Percentiles rank a stretch among this genome's conserved stretches.
Evolutionary conservation across 495 filamentous ascomycete genomes (phyloP).

Genomic region (Penicillium desertorum): DNA sequence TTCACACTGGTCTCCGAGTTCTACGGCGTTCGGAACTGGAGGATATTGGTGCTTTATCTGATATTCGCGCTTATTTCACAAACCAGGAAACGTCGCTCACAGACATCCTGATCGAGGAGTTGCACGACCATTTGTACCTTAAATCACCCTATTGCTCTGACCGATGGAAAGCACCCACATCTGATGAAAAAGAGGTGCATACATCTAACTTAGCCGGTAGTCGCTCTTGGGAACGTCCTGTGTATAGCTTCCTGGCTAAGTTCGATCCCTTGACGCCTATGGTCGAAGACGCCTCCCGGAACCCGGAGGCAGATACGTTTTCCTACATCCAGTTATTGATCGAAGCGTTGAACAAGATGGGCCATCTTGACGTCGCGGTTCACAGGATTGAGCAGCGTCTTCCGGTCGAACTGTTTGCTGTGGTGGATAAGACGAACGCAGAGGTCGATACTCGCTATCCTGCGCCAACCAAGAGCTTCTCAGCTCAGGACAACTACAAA

Average conservation of each 20-base stretch:
- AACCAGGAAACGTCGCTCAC: slow-evolving; percentile 91
- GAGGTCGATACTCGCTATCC: slow-evolving; percentile 93
- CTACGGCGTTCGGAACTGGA: slow-evolving; percentile 87
- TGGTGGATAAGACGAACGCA: slow-evolving; percentile 91
- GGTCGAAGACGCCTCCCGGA: slow-evolving; percentile 82
- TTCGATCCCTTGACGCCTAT: slow-evolving; percentile 71
- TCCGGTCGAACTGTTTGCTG: slow-evolving; percentile 88
- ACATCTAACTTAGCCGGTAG: slow-evolving; percentile 30
- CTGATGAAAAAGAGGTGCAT: slow-evolving; percentile 58
- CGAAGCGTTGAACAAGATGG: slow-evolving; percentile 85
- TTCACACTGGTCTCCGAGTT: slow-evolving; percentile 80
- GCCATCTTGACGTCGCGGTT: slow-evolving; percentile 78
- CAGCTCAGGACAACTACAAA: slow-evolving; percentile 37
- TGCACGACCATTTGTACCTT: slow-evolving; percentile 95
- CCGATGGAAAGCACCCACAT: slow-evolving; percentile 71
- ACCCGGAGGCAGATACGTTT: slow-evolving; percentile 92
- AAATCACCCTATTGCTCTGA: slow-evolving; percentile 96
- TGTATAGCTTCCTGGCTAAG: slow-evolving; percentile 77
- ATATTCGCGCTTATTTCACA: slow-evolving; percentile 81
- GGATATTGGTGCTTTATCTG: slow-evolving; percentile 82
- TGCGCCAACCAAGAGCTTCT: slow-evolving; percentile 59
- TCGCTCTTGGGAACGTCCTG: slow-evolving; percentile 55
- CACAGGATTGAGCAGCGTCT: slow-evolving; percentile 89
- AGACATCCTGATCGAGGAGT: slow-evolving; percentile 92
- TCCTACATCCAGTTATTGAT: slow-evolving; percentile 86